phyloP scores from a whole-genome alignment of 2,329 filamentous ascomycete species.

The Aureobasidium sp. region DNA sequence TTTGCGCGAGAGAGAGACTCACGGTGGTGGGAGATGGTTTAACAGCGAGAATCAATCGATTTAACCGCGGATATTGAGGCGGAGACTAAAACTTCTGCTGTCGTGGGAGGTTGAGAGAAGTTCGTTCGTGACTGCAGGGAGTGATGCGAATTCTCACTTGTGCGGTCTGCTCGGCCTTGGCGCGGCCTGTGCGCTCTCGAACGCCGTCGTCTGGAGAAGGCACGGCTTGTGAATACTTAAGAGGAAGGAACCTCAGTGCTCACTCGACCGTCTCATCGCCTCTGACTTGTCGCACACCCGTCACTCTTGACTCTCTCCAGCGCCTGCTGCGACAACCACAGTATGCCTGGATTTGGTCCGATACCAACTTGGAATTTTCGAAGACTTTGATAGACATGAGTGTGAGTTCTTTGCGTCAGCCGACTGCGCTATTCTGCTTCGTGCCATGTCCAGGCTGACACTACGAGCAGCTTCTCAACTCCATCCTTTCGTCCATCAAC shows the following conservation, averaged over 20 bases:
- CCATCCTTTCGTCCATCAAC: conserved; percentile 45
- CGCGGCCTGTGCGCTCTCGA: background rate
- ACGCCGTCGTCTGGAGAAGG: background rate
- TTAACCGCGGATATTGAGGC: conserved; percentile 86
- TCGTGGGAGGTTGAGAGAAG: conserved; percentile 45
- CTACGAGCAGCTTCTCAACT: conserved; percentile 42
- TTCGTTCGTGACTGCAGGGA: background rate
- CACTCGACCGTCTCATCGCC: background rate
- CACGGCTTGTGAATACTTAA: too few relatives aligned
- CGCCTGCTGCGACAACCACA: background rate
- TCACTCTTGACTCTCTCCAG: background rate
- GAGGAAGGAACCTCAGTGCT: too few relatives aligned
- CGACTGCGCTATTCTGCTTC: background rate
- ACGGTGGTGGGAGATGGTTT: conserved; percentile 30
- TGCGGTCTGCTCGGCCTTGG: too few relatives aligned
- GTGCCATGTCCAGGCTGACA: conserved; percentile 6
- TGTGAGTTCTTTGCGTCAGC: conserved; percentile 14
- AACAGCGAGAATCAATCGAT: conserved; percentile 98
- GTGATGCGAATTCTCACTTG: background rate
- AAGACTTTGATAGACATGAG: conserved; percentile 19
- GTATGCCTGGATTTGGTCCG: conserved; percentile 8
- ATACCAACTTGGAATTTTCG: background rate
- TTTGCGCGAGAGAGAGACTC: conserved; percentile 13
- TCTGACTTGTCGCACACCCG: background rate
- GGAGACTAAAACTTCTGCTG: conserved; percentile 99